These are phyloP conservation scores for Candida sp. DNA, from an alignment of 1,139 yeast genomes.

Conservation along the genomic window DNA sequence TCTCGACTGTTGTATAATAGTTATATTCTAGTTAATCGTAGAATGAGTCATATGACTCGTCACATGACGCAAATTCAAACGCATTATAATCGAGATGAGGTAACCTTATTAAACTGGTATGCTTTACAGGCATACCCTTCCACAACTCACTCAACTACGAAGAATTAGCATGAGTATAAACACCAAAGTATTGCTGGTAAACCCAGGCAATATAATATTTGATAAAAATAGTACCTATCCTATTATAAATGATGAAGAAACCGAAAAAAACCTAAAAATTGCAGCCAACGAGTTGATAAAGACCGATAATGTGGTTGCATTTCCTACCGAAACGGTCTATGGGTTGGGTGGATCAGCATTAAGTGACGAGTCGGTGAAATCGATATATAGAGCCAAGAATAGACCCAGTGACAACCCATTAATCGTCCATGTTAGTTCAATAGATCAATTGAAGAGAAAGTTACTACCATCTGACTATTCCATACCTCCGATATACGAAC, in stretches of 20 bases:
- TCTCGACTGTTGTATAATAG: too few species aligned
- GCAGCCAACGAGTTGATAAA: constrained; percentile 58
- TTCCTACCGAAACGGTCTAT: constrained; percentile 97
- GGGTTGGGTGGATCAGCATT: constrained; percentile 92
- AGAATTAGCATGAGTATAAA: constrained; percentile 7
- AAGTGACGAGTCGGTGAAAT: constrained; percentile 65
- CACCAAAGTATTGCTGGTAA: constrained; percentile 33
- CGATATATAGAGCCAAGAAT: constrained; percentile 83
- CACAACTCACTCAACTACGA: not conserved
- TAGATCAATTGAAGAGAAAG: constrained; percentile 61
- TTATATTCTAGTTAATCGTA: too few species aligned
- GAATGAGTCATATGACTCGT: constrained; percentile 1
- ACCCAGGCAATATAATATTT: constrained; percentile 25
- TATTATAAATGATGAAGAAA: constrained; percentile 46
- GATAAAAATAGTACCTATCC: constrained; percentile 24
- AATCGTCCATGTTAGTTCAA: constrained; percentile 82
- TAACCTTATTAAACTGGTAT: not conserved
- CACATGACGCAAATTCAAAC: not conserved
- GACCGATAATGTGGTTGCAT: constrained; percentile 69
- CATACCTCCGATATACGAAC: constrained; percentile 65
- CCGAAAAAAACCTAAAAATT: constrained; percentile 44
- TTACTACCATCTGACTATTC: constrained; percentile 44
- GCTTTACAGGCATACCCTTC: not conserved
- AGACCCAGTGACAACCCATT: constrained; percentile 95
- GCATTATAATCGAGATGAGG: constrained; percentile 1